Base-by-base conservation (phyloP, 2,329 filamentous ascomycete genomes). In the Pseudogymnoascus sp. region DNA sequence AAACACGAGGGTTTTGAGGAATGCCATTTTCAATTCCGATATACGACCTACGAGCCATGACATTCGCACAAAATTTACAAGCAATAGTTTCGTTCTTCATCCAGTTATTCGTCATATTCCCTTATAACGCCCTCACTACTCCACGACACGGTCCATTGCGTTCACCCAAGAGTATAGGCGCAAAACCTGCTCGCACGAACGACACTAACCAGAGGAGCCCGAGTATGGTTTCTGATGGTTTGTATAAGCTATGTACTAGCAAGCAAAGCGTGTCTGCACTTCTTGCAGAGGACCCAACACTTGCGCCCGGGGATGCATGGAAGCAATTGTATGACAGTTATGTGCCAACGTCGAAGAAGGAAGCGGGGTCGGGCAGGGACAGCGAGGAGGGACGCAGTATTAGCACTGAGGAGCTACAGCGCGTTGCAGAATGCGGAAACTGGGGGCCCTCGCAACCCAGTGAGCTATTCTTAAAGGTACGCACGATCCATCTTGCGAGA, bases 371-470 rank as follows among this genome's bases (percentile, higher is more conserved):
- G 63, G 36, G 63, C 59, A 7, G 60, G 58, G 8, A 65, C 62
- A 14, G 65, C 68, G 6, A 65, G 63, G 43, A 70, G 36, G 38
- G 64, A 39, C 63, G 65, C 58, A 58, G 62, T 3, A 39, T 62
- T 18, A 67, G 68, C 18, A 59, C 65, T 2, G 76, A 80, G 57
- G 78, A 81, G 30, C 69, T 88, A 25, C 72, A 82, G 38, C 77
- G 75, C 47, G 85, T 85, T 1, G 73, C 74, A 6, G 69, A 77
- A 61, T 90, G 87, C 69, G 88, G 88, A 1, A 83, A 81, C 59
- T 92, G 88, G 82, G 87, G 86, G 0, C 69, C 78, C 0, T 78
- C 79, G 1, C 72, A 77, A 59, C 89, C 88, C 0, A 88, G 85
- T 64, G 78, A 85, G 14, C 73, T 91, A 0, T 92, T 92, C 69